Evolutionary conservation across 1,284 basidiomycete genomes (phyloP), one percentile per base, ranked within the genome.

Genomic region (Leucoagaricus sp.): DNA sequence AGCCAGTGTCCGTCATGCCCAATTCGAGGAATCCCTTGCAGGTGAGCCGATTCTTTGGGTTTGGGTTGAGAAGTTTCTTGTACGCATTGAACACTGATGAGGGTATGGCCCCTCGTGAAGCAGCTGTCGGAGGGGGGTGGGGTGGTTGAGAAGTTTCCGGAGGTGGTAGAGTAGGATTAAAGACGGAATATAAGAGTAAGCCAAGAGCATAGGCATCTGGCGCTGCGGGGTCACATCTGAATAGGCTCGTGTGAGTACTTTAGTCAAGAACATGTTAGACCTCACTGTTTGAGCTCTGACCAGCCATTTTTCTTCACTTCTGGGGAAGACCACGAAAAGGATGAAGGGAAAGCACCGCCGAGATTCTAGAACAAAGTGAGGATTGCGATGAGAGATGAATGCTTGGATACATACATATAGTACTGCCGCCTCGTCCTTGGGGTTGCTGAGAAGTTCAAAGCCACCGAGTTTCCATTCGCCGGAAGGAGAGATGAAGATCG

Each of bases 381-480:
- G 36, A 49, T 50, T n/a, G 42, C 40, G 10, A 50, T 42, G 10
- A 56, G 31, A 3, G 49, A 10, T 28, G 46, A 57, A 54, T 41
- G 63, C 40, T 25, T 23, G 23, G 60, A 40, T 47, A 75, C 87
- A 72, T 72, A 94, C 93, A 77, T 93, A 93, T 68, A 95, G 74
- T 25, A 91, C 80, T 9, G 89, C 80, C 46, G 78, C 69, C n/a
- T 89, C 84, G 55, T 96, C 93, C 65, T 84, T 89, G 2, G 88
- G 79, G 65, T 80, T 91, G 64, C 91, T 96, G 64, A 98, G 73
- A 0, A 96, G 74, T 65, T 99, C 97, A 65, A 99, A 96, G 1
- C 96, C 96, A 29, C 91, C 96, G 8, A 99, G 76, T 67, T 91
- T 91, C 96, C 96, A 99, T 75, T 99, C 97, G 19, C 96, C 93